Percentiles rank a stretch among this genome's conserved stretches.
Evolutionary conservation across 2,329 filamentous ascomycete genomes (phyloP).

Genomic region (Aspergillus awamori): DNA sequence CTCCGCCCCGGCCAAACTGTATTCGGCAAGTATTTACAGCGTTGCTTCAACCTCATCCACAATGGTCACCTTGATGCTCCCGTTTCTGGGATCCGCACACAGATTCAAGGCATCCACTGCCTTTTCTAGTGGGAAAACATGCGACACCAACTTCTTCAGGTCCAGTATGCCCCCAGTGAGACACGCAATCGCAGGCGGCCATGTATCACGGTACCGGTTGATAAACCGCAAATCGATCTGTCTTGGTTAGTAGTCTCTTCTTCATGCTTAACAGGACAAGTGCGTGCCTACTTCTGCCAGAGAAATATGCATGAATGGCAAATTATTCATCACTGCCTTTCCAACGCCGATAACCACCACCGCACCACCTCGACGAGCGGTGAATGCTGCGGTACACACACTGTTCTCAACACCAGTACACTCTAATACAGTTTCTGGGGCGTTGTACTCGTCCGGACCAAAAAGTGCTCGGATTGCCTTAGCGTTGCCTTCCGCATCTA

Average conservation of each 20-base stretch:
- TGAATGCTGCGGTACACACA: slow-evolving; percentile 61
- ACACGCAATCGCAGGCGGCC: slow-evolving; percentile 66
- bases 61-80: slow-evolving; percentile 64
- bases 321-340: slow-evolving; percentile 63
- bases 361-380: slow-evolving; percentile 60
- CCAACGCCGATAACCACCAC: slow-evolving; percentile 69
- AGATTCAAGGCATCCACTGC: slow-evolving; percentile 61
- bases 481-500: slow-evolving; percentile 55
- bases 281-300: slow-evolving; percentile 53
- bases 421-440: slow-evolving; percentile 63
- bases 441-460: slow-evolving; percentile 56
- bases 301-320: slow-evolving; percentile 69
- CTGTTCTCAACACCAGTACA: slow-evolving; percentile 69
- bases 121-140: slow-evolving; percentile 64
- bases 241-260: neutral
- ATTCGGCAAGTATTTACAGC: neutral
- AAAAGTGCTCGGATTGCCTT: slow-evolving; percentile 59
- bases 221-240: slow-evolving; percentile 71
- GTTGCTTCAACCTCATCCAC: slow-evolving; percentile 52
- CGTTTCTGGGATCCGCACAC: slow-evolving; percentile 55
- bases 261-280: neutral
- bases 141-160: slow-evolving; percentile 64
- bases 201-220: slow-evolving; percentile 70
- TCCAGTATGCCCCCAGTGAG: slow-evolving; percentile 63
- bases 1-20: neutral